Evolutionary conservation across 2,329 filamentous ascomycete species (phyloP).

Genomic region (Fusarium nodosum): DNA sequence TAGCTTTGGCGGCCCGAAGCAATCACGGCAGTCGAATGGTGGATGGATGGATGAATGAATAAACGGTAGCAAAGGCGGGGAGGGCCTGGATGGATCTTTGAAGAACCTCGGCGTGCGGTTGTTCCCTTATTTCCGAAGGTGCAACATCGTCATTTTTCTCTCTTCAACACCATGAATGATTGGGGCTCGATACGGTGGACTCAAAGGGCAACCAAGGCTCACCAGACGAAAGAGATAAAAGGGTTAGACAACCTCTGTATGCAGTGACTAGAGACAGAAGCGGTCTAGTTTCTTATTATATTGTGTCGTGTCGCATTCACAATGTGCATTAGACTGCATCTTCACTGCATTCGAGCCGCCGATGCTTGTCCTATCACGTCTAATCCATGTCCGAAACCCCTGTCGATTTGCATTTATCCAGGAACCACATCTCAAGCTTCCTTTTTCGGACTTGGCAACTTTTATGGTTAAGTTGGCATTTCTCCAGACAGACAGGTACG

Average conservation of each 20-base stretch:
- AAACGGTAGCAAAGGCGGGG: not conserved
- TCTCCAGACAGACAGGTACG: not conserved
- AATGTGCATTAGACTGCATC: constrained; percentile 11
- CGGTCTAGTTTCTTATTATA: not conserved
- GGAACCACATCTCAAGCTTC: constrained; percentile 40
- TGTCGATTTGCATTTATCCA: constrained; percentile 41
- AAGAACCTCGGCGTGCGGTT: constrained; percentile 28
- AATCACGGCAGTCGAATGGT: constrained; percentile 39
- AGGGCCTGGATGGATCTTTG: constrained; percentile 23
- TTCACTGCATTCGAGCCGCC: constrained; percentile 24
- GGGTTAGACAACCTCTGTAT: not conserved
- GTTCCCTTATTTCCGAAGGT: constrained; percentile 38
- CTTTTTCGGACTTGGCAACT: constrained; percentile 31
- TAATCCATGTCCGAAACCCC: constrained; percentile 18
- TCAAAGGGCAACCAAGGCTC: constrained; percentile 22
- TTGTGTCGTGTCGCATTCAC: constrained; percentile 16
- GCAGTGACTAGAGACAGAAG: not conserved
- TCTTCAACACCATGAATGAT: constrained; percentile 4
- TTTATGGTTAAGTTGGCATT: constrained; percentile 38
- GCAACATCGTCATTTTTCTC: constrained; percentile 19
- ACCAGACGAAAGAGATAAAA: constrained; percentile 29
- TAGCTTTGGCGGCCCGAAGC: constrained; percentile 43
- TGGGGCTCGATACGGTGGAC: constrained; percentile 10
- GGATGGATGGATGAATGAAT: constrained; percentile 22
- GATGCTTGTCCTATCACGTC: constrained; percentile 26